These are phyloP conservation scores for Glycine tomentella DNA, from an alignment of 306 rosid species.

Conservation along the genomic window DNA sequence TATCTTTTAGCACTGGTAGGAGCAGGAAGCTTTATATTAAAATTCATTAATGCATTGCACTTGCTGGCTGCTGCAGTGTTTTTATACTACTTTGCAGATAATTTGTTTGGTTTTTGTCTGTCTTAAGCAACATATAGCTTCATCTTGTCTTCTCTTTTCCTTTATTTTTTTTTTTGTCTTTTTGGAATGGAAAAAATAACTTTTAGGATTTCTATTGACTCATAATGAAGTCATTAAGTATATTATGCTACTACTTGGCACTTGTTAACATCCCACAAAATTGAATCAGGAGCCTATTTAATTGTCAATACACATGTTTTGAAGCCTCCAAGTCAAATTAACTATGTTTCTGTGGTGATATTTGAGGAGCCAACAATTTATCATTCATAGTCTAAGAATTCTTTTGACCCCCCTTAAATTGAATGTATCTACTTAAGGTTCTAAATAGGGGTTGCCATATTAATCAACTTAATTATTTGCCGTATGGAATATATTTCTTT, in stretches of 20 bases:
- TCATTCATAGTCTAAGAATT: not conserved
- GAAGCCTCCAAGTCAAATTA: not conserved
- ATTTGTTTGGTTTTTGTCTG: slow-evolving; percentile 26
- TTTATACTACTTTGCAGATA: slow-evolving; percentile 36
- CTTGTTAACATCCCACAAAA: no score
- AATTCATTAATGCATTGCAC: not conserved
- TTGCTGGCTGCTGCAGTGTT: no score
- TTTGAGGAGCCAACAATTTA: not conserved
- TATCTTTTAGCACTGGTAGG: slow-evolving; percentile 88
- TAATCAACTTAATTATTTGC: not conserved
- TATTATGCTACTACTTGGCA: no score
- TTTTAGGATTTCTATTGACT: not conserved
- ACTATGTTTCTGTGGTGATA: not conserved
- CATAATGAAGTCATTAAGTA: not conserved
- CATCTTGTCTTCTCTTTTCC: not conserved
- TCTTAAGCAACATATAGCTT: not conserved
- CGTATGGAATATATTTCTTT: slow-evolving; percentile 19
- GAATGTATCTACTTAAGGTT: not conserved
- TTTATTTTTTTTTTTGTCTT: not conserved
- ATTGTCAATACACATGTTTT: not conserved
- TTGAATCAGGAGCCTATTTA: not conserved
- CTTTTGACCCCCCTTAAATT: not conserved
- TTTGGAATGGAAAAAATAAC: slow-evolving; percentile 4
- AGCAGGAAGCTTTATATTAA: not conserved
- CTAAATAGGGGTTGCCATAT: not conserved